phyloP scores from a whole-genome alignment of 2,329 filamentous ascomycete genomes.

The Aspergillus ruber region DNA sequence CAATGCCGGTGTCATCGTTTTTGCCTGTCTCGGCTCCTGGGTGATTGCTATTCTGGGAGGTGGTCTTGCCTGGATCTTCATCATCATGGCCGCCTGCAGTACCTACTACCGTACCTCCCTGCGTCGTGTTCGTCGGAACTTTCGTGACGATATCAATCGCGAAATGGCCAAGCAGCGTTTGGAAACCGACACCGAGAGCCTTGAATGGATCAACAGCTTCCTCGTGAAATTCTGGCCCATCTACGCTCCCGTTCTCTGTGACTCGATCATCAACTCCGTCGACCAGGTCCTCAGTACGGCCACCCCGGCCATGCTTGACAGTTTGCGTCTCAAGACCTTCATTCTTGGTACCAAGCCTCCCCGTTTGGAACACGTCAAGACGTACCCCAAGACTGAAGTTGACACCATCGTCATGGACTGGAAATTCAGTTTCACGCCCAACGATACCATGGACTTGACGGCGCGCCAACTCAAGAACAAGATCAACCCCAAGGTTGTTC shows the following conservation, averaged over 20 bases:
- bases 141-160: constrained; percentile 85
- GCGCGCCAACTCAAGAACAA: constrained; percentile 85
- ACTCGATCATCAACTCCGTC: constrained; percentile 86
- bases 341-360: constrained; percentile 92
- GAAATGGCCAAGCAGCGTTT: constrained; percentile 81
- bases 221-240: constrained; percentile 99
- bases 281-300: constrained; percentile 92
- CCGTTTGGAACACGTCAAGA: constrained; percentile 94
- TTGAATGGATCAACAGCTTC: constrained; percentile 99
- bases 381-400: constrained; percentile 90
- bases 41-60: constrained; percentile 82
- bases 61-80: constrained; percentile 84
- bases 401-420: constrained; percentile 98
- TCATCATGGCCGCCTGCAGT: constrained; percentile 84
- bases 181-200: constrained; percentile 82
- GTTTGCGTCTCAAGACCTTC: constrained; percentile 87
- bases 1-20: constrained; percentile 88
- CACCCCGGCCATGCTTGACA: constrained; percentile 88
- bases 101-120: constrained; percentile 97
- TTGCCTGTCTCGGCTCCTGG: constrained; percentile 88
- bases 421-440: constrained; percentile 99
- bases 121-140: constrained; percentile 87
- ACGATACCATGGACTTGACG: constrained; percentile 88
- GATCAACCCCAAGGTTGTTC: constrained; percentile 91
- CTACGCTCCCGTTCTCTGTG: constrained; percentile 86